A percentile compares a stretch with the other conserved stretches of the same genome.
These are phyloP conservation scores for Tagetes patula DNA, from an alignment of 129 eudicot species.

Conservation along the genomic window DNA sequence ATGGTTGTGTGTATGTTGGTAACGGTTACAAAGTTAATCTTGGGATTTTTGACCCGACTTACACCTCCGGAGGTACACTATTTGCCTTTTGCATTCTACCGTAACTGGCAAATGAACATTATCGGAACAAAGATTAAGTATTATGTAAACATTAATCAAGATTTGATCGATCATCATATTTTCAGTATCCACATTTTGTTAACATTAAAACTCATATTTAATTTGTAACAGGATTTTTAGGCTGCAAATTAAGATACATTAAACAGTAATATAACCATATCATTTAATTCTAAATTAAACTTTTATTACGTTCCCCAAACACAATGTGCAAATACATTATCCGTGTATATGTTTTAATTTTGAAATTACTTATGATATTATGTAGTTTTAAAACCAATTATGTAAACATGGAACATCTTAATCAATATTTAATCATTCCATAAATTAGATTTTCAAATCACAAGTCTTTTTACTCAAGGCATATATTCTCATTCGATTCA, in stretches of 20 bases:
- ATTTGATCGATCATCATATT: background rate
- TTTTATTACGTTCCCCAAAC: too few species aligned
- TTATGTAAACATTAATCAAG: background rate
- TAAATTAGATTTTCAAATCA: background rate
- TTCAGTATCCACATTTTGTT: too few species aligned
- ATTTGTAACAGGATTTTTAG: too few species aligned
- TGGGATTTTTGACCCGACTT: slow-evolving; percentile 40
- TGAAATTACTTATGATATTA: too few species aligned
- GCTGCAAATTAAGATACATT: too few species aligned
- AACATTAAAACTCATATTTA: too few species aligned
- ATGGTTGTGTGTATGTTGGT: slow-evolving; percentile 64
- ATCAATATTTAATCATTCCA: background rate
- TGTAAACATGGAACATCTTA: background rate
- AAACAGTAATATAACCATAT: too few species aligned
- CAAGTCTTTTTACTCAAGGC: background rate
- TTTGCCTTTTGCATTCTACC: slow-evolving; percentile 47
- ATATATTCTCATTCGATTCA: background rate
- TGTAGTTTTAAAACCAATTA: too few species aligned
- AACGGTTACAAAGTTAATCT: slow-evolving; percentile 46
- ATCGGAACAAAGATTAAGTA: background rate
- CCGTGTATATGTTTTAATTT: too few species aligned
- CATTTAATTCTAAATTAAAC: too few species aligned
- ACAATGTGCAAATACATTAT: too few species aligned
- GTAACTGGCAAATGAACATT: background rate
- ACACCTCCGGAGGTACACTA: slow-evolving; percentile 46